Evolutionary conservation across 495 filamentous ascomycete species (phyloP).

Genomic region (Parachaetomium inaequale): DNA sequence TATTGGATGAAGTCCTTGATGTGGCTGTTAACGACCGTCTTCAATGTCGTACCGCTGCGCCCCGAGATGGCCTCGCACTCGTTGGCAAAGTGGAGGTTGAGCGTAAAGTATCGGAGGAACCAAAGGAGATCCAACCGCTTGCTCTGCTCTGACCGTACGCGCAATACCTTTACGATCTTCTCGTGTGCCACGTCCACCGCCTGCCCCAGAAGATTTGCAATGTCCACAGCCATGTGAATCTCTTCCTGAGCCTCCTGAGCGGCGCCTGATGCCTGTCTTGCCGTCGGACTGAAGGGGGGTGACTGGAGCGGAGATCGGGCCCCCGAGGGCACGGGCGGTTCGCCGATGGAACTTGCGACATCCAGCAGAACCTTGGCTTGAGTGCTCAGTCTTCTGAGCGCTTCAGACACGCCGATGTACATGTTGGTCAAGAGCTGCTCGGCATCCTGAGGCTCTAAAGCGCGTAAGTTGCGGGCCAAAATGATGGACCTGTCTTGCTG

Average conservation of each 20-base stretch:
- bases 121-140: conserved; percentile 65
- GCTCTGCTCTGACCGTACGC: conserved; percentile 83
- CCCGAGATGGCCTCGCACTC: conserved; percentile 97
- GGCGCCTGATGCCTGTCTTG: conserved; percentile 23
- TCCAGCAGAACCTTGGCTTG: conserved; percentile 96
- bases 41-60: conserved; percentile 75
- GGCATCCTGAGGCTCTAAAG: conserved; percentile 76
- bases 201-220: conserved; percentile 90
- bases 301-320: conserved; percentile 49
- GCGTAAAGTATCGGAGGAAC: conserved; percentile 87
- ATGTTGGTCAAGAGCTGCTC: conserved; percentile 79
- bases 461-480: conserved; percentile 86
- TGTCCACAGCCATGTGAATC: conserved; percentile 77
- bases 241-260: conserved; percentile 64
- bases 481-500: conserved; percentile 87
- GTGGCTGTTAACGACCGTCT: conserved; percentile 84
- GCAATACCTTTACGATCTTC: conserved; percentile 86
- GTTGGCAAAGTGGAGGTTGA: conserved; percentile 91
- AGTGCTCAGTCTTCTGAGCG: conserved; percentile 74
- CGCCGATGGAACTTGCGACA: conserved; percentile 74
- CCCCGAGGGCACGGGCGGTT: conserved; percentile 29
- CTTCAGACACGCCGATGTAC: conserved; percentile 84
- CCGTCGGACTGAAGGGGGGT: conserved; percentile 47
- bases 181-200: conserved; percentile 91
- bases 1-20: conserved; percentile 83